Evolutionary conservation across 2,329 filamentous ascomycete species (phyloP).

Genomic region (Cladosporium sp.): DNA sequence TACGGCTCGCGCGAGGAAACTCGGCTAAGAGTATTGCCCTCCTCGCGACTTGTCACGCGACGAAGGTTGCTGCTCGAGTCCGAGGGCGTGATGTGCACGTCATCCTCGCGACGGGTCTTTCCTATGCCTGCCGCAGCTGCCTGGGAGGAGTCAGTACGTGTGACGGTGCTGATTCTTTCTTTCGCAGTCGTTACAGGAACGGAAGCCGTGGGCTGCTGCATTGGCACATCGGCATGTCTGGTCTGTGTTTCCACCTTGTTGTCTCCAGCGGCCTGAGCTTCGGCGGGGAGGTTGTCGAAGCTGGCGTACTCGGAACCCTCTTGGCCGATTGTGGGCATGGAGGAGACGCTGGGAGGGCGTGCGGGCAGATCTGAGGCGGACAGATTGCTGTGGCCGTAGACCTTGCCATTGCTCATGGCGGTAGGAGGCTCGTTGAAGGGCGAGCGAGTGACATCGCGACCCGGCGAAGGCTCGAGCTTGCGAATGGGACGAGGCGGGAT

Average conservation of each 20-base stretch:
- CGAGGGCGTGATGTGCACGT: constrained; percentile 39
- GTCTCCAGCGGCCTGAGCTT: constrained; percentile 36
- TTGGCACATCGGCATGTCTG: constrained; percentile 76
- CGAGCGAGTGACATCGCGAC: constrained; percentile 75
- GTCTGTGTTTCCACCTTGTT: constrained; percentile 37
- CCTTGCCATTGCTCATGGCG: constrained; percentile 38
- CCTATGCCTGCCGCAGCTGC: constrained; percentile 85
- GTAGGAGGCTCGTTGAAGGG: constrained; percentile 73
- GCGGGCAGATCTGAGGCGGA: constrained; percentile 47
- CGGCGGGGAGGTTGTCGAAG: constrained; percentile 46
- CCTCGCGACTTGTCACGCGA: constrained; percentile 31
- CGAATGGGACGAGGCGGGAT: constrained; percentile 78
- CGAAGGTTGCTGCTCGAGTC: constrained; percentile 26
- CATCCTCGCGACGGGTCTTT: constrained; percentile 56
- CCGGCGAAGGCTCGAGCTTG: constrained; percentile 75
- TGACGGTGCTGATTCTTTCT: constrained; percentile 78
- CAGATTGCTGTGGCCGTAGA: constrained; percentile 35
- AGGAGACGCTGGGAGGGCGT: constrained; percentile 71
- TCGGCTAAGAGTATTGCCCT: constrained; percentile 24
- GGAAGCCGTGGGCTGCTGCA: constrained; percentile 87
- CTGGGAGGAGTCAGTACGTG: constrained; percentile 84
- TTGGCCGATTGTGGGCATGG: constrained; percentile 79
- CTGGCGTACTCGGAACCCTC: constrained; percentile 87
- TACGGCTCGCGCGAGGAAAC: constrained; percentile 48
- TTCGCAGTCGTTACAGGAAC: constrained; percentile 79